Conservation (phyloP, 2,329 filamentous ascomycete species). For the Hypoxylon sp. region DNA sequence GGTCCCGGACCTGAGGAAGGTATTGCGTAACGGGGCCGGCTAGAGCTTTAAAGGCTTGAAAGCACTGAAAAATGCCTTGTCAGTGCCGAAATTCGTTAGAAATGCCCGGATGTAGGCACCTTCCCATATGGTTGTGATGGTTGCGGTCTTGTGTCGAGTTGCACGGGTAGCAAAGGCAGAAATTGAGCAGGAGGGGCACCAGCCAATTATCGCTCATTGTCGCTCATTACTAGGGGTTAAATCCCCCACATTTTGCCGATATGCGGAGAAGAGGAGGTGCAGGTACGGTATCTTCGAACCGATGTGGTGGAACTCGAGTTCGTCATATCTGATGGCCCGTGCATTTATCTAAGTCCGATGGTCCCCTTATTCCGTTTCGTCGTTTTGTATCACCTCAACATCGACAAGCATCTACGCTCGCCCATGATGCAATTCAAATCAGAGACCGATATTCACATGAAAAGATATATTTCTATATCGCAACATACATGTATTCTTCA, state of each 20-base stretch:
- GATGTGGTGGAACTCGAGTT: background rate
- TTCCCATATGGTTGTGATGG: constrained; percentile 16
- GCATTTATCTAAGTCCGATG: constrained; percentile 2
- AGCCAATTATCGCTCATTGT: constrained; percentile 27
- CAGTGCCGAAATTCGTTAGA: constrained; percentile 31
- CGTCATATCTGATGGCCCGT: constrained; percentile 1
- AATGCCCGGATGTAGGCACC: constrained; percentile 20
- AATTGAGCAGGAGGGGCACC: constrained; percentile 42
- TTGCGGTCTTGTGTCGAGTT: constrained; percentile 27
- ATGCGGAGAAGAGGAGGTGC: constrained; percentile 46
- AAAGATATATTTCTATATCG: background rate
- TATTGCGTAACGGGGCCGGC: constrained; percentile 10
- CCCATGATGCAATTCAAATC: background rate
- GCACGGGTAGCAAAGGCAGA: constrained; percentile 39
- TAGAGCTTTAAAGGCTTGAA: constrained; percentile 15
- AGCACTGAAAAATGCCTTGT: constrained; percentile 12
- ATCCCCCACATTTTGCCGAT: constrained; percentile 52
- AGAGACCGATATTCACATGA: background rate
- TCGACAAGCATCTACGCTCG: background rate
- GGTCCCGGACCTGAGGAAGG: constrained; percentile 34
- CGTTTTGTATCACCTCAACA: background rate
- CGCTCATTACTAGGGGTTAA: constrained; percentile 15
- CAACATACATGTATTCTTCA: background rate
- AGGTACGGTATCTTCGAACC: constrained; percentile 2
- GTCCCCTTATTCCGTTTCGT: background rate